Base-by-base conservation (phyloP, 2,329 filamentous ascomycete genomes). In the Fusarium burgessii region DNA sequence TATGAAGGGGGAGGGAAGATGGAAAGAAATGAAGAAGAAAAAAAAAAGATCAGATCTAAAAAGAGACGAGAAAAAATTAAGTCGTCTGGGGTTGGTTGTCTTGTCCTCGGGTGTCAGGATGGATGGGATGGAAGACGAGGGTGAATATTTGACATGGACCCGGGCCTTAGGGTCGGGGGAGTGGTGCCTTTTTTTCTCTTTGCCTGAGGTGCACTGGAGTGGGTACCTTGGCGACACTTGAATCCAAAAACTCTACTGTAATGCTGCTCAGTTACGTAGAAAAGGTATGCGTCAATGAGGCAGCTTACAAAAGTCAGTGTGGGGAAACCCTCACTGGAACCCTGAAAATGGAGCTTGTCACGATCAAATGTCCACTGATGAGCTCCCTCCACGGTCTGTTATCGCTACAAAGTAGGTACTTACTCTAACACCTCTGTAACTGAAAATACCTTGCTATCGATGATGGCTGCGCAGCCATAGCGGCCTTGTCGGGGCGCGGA, bases 111-210 rank as follows among this genome's bases (percentile, higher is more conserved):
- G 62, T 57, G 59, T 64, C 35, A 29, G 64, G 50, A 70, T 62
- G 64, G 56, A 73, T 64, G 63, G 55, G 64, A 59, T 68, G 58
- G 66, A 70, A 71, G 75, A 70, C 72, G 66, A 76, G 56, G 64
- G 66, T 72, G 68, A 67, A 49, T 64, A 70, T 72, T 70, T 66
- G 59, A 64, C 71, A 63, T 71, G 74, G 62, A 58, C 67, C 71
- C 64, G 56, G 59, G 50, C 61, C 49, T 61, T 60, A 65, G 68
- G 60, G 63, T 74, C 66, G 73, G 76, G 75, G 73, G 74, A 70
- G 70, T 69, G 64, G 73, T 68, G 71, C 73, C 69, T 75, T 76
- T 77, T 77, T 74, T 76, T 76, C 74, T 70, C 72, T 72, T 74
- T 76, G 73, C 76, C 72, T 78, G 68, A 72, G 71, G 72, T 62